phyloP scores from a whole-genome alignment of 176 grass and related monocot genomes.

The Avena atlantica region DNA sequence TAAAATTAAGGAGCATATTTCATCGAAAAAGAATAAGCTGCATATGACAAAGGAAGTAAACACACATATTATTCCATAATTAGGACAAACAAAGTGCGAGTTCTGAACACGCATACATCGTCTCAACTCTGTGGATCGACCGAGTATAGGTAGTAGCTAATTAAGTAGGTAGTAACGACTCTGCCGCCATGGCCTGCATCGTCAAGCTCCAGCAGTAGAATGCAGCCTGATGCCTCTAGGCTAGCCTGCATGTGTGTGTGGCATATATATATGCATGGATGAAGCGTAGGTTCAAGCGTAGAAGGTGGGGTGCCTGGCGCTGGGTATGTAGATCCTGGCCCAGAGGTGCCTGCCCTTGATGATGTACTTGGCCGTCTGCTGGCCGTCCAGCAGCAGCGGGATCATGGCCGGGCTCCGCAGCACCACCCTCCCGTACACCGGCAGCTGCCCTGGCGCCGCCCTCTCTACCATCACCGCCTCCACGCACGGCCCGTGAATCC shows the following conservation, averaged over 20 bases:
- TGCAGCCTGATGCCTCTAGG: not conserved
- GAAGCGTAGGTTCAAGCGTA: not conserved
- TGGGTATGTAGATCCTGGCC: slow-evolving; percentile 70
- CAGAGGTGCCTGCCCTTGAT: slow-evolving; percentile 79
- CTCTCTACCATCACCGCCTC: slow-evolving; percentile 61
- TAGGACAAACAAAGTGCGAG: slow-evolving; percentile 10
- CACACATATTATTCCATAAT: slow-evolving; percentile 28
- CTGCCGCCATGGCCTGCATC: not conserved
- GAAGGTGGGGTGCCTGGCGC: not conserved
- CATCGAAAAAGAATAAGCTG: not conserved
- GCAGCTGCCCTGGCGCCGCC: slow-evolving; percentile 47
- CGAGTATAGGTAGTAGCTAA: slow-evolving; percentile 4
- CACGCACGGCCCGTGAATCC: slow-evolving; percentile 62
- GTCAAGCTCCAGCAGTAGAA: not conserved
- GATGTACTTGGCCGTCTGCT: slow-evolving; percentile 64
- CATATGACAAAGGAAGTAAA: not conserved
- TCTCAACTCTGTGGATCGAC: not conserved
- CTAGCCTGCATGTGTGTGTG: not conserved
- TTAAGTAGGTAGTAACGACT: not conserved
- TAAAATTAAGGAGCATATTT: not conserved
- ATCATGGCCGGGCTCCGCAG: slow-evolving; percentile 59
- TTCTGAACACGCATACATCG: slow-evolving; percentile 6
- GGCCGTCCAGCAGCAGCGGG: slow-evolving; percentile 50
- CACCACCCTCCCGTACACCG: slow-evolving; percentile 63
- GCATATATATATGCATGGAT: not conserved